These are phyloP conservation scores for Epichloe typhina DNA, from an alignment of 2,329 filamentous ascomycete species.

Conservation along the genomic window DNA sequence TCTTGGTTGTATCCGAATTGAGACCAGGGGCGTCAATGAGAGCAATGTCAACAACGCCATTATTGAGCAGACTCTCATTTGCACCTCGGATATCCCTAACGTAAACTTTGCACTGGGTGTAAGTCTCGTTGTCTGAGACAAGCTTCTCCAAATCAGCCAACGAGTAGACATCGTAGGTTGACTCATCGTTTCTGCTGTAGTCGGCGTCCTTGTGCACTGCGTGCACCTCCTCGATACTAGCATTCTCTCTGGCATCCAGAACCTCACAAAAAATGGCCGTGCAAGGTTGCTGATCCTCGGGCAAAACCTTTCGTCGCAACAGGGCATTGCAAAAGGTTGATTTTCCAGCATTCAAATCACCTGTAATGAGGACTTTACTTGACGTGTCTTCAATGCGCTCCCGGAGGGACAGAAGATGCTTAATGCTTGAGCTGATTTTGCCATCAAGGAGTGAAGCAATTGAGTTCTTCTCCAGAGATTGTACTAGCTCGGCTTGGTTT, in stretches of 20 bases:
- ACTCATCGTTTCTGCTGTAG: conserved; percentile 85
- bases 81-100: conserved; percentile 80
- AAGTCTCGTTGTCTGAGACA: conserved; percentile 76
- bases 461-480: conserved; percentile 84
- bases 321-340: conserved; percentile 99
- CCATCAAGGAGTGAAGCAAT: conserved; percentile 84
- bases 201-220: conserved; percentile 69
- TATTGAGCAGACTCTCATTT: conserved; percentile 89
- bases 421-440: conserved; percentile 87
- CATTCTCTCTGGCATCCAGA: conserved; percentile 81
- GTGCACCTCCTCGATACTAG: conserved; percentile 85
- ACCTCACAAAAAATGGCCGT: conserved; percentile 99
- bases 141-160: conserved; percentile 74
- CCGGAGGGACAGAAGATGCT: conserved; percentile 72
- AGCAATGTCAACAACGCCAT: conserved; percentile 94
- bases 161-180: conserved; percentile 79
- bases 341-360: conserved; percentile 93
- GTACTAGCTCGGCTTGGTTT: conserved; percentile 80
- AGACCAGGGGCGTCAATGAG: conserved; percentile 92
- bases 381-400: conserved; percentile 95
- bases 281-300: conserved; percentile 95
- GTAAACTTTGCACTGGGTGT: conserved; percentile 94
- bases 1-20: conserved; percentile 93
- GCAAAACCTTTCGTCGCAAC: conserved; percentile 77
- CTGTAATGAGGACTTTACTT: conserved; percentile 91